phyloP scores from a whole-genome alignment of 2,329 filamentous ascomycete species.

The Botryosphaeria agaves region DNA sequence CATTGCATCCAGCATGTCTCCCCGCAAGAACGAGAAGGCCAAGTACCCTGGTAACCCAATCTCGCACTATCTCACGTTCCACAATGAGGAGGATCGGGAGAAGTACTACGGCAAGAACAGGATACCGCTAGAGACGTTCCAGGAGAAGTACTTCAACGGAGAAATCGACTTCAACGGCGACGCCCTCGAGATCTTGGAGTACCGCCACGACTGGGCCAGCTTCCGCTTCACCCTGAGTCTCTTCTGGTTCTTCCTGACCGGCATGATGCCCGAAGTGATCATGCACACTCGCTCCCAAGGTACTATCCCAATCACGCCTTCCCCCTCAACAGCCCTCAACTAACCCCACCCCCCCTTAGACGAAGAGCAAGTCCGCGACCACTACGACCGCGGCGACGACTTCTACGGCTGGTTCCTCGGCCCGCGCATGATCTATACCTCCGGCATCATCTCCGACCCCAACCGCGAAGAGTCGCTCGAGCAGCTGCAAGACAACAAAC shows the following conservation, averaged over 20 bases:
- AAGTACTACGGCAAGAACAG: slow-evolving; percentile 66
- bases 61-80: slow-evolving; percentile 80
- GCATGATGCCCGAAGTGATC: slow-evolving; percentile 77
- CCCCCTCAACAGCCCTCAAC: background rate
- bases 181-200: slow-evolving; percentile 74
- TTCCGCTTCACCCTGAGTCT: slow-evolving; percentile 78
- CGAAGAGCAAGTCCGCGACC: slow-evolving; percentile 92
- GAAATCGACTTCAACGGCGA: slow-evolving; percentile 94
- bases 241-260: slow-evolving; percentile 76
- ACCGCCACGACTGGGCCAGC: slow-evolving; percentile 92
- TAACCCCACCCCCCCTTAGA: slow-evolving; percentile 33
- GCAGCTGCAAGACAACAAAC: slow-evolving; percentile 94
- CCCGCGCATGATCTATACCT: slow-evolving; percentile 97
- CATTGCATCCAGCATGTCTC: slow-evolving; percentile 59
- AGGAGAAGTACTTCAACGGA: slow-evolving; percentile 95
- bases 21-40: slow-evolving; percentile 85
- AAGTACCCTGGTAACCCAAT: slow-evolving; percentile 71
- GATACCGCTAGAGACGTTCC: slow-evolving; percentile 84
- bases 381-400: slow-evolving; percentile 96
- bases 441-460: slow-evolving; percentile 79
- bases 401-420: slow-evolving; percentile 98
- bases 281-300: slow-evolving; percentile 84
- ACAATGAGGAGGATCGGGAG: slow-evolving; percentile 37
- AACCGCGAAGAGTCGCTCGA: slow-evolving; percentile 80
- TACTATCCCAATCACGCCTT: slow-evolving; percentile 17